phyloP scores from a whole-genome alignment of 78 protist species.

The Acrasis kona region DNA sequence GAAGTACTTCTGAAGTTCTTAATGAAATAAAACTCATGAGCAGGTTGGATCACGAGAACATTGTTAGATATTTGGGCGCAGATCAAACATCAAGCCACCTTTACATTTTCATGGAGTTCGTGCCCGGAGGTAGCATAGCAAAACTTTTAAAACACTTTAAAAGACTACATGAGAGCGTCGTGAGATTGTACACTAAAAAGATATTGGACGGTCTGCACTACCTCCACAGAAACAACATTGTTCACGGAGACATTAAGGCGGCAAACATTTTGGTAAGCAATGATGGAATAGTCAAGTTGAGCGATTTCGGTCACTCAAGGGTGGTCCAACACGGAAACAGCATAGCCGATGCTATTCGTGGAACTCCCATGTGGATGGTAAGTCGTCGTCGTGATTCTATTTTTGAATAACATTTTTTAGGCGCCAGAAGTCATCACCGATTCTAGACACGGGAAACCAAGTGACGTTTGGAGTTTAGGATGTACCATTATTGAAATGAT shows the following conservation, averaged over 20 bases:
- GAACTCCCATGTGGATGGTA: background rate
- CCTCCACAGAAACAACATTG: constrained; percentile 48
- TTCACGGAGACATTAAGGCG: constrained; percentile 80
- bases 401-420: too few relatives aligned
- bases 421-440: constrained; percentile 84
- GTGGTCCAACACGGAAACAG: background rate
- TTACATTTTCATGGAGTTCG: constrained; percentile 29
- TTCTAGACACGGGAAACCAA: background rate
- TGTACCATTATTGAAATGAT: constrained; percentile 62
- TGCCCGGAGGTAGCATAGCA: constrained; percentile 37
- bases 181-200: constrained; percentile 7
- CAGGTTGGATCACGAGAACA: constrained; percentile 40
- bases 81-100: constrained; percentile 13
- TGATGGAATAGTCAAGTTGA: constrained; percentile 46
- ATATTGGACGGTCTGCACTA: constrained; percentile 33
- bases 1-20: background rate
- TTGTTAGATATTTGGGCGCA: constrained; percentile 50
- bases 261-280: constrained; percentile 67
- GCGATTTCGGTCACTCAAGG: constrained; percentile 37
- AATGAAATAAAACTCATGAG: constrained; percentile 25
- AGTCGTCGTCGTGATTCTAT: too few relatives aligned
- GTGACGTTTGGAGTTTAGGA: constrained; percentile 40
- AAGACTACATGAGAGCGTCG: constrained; percentile 43
- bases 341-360: background rate
- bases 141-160: constrained; percentile 53